Percentiles rank a stretch among this genome's conserved stretches.
phyloP scores from a whole-genome alignment of 2,329 filamentous ascomycete species.

The Alternaria triticimaculans region DNA sequence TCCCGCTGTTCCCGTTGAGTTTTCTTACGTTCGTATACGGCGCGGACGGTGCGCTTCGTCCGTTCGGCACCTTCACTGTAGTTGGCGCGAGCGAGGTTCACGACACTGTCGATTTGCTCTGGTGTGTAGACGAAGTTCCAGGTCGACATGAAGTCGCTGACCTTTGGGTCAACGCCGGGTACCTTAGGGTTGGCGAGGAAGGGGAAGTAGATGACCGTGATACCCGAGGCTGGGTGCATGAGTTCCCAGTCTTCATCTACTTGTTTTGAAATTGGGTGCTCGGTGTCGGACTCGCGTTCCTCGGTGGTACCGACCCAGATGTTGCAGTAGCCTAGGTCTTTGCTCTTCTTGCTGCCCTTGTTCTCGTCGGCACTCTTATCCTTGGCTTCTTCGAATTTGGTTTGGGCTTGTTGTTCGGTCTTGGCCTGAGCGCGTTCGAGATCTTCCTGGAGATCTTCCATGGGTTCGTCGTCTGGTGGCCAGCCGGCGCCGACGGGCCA shows the following conservation, averaged over 20 bases:
- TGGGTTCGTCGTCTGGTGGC: conserved; percentile 69
- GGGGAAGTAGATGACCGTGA: conserved; percentile 89
- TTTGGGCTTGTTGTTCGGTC: conserved; percentile 65
- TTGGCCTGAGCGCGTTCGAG: conserved; percentile 72
- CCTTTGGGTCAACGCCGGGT: conserved; percentile 80
- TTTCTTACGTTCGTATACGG: conserved; percentile 93
- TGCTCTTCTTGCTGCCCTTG: conserved; percentile 37
- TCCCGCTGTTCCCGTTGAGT: conserved; percentile 64
- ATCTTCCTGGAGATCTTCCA: conserved; percentile 67
- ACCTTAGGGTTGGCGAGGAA: conserved; percentile 83
- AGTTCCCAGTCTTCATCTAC: conserved; percentile 70
- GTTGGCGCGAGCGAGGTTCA: conserved; percentile 82
- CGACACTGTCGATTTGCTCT: conserved; percentile 85
- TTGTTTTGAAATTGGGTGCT: conserved; percentile 61
- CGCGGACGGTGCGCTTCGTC: conserved; percentile 78
- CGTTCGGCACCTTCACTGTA: conserved; percentile 82
- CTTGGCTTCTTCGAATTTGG: conserved; percentile 67
- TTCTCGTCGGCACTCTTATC: conserved; percentile 36
- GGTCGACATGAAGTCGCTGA: conserved; percentile 86
- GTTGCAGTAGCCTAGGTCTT: conserved; percentile 83
- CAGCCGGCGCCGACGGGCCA: conserved; percentile 97
- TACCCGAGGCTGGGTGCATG: conserved; percentile 78
- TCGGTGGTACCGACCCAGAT: conserved; percentile 90
- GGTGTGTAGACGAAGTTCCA: conserved; percentile 99
- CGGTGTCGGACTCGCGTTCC: conserved; percentile 67